phyloP scores from a whole-genome alignment of 2,329 filamentous ascomycete species.

The Verticillium tricorpus region DNA sequence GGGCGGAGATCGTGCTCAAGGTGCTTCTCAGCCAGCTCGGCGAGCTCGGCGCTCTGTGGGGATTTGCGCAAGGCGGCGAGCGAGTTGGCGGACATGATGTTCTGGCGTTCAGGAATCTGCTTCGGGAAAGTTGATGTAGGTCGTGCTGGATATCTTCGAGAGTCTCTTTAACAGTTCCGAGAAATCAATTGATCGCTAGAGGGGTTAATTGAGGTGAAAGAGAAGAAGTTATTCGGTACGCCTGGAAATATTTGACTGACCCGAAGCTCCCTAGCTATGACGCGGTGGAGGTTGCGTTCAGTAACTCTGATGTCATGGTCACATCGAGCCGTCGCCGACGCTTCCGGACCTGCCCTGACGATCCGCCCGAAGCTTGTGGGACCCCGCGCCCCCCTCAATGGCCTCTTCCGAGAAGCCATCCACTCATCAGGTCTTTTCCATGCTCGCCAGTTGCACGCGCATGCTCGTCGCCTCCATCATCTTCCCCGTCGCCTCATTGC shows the following conservation, averaged over 20 bases:
- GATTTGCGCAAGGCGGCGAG: slow-evolving; percentile 28
- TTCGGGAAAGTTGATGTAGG: no score
- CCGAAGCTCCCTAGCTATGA: neutral
- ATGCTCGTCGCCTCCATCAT: slow-evolving; percentile 15
- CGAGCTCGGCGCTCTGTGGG: slow-evolving; percentile 41
- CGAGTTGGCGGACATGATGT: slow-evolving; percentile 13
- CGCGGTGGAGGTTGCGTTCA: neutral
- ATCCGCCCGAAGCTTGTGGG: neutral
- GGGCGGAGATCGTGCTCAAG: slow-evolving; percentile 48
- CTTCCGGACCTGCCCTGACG: neutral
- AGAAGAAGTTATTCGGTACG: neutral
- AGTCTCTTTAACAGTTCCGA: neutral
- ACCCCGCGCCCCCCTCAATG: neutral
- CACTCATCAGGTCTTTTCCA: neutral
- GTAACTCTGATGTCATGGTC: neutral
- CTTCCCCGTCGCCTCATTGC: slow-evolving; percentile 20
- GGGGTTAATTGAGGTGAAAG: neutral
- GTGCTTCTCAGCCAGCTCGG: slow-evolving; percentile 52
- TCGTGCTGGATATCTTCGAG: neutral
- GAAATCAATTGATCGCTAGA: neutral
- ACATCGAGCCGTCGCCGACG: neutral
- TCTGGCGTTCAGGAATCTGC: neutral
- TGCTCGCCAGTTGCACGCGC: neutral
- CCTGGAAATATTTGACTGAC: neutral
- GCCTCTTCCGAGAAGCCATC: no score